A percentile compares a stretch with the other conserved stretches of the same genome.
These are phyloP conservation scores for Russula griseocarnosa DNA, from an alignment of 768 basidiomycete species.

Conservation along the genomic window DNA sequence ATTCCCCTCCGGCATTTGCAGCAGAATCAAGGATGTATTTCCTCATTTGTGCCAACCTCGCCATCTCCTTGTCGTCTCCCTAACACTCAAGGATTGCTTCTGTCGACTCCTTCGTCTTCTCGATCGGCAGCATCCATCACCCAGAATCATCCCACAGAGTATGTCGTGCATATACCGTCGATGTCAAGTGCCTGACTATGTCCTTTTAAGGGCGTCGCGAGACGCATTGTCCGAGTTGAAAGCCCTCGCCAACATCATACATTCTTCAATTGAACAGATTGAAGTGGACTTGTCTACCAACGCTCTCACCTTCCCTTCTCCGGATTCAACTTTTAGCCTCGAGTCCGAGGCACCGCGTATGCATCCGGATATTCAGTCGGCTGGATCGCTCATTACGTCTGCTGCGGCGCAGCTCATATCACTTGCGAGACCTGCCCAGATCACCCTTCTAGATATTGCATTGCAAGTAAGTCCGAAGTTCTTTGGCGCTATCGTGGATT, in stretches of 20 bases:
- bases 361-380: constrained; percentile 6
- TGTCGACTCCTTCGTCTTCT: not conserved
- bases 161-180: no score
- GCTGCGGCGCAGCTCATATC: constrained; percentile 11
- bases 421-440: constrained; percentile 3
- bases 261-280: constrained; percentile 12
- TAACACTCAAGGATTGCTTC: no score
- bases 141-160: not conserved
- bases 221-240: constrained; percentile 10
- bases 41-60: no score
- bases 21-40: no score
- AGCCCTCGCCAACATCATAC: constrained; percentile 16
- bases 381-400: constrained; percentile 7
- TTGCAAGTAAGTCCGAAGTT: constrained; percentile 3
- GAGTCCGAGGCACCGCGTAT: constrained; percentile 10
- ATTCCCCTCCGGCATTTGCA: no score
- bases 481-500: not conserved
- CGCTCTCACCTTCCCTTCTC: constrained; percentile 4
- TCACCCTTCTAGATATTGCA: not conserved
- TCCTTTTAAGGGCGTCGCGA: not conserved
- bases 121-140: not conserved
- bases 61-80: no score
- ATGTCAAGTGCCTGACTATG: not conserved
- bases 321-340: constrained; percentile 3
- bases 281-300: not conserved